These are phyloP conservation scores for Diddensiella transvaalensis DNA, from an alignment of 805 yeast species.

Conservation along the genomic window DNA sequence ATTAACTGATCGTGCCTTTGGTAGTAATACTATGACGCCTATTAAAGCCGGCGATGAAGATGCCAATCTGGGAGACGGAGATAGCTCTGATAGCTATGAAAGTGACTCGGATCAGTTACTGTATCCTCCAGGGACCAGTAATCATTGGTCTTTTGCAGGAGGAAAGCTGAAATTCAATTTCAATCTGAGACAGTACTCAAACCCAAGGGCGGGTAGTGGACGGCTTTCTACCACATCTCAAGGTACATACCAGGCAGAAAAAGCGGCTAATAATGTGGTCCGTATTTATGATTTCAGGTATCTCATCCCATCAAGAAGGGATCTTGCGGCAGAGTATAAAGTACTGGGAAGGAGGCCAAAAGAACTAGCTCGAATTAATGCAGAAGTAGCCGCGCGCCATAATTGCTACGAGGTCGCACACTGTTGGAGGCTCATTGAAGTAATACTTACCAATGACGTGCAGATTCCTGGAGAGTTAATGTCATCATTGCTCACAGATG, in stretches of 20 bases:
- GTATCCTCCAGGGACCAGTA: background rate
- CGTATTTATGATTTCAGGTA: constrained; percentile 61
- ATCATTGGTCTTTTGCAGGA: constrained; percentile 1
- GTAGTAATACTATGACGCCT: background rate
- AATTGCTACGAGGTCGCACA: constrained; percentile 63
- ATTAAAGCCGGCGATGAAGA: background rate
- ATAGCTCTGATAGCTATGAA: constrained; percentile 10
- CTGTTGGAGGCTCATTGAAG: constrained; percentile 55
- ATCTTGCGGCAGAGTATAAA: constrained; percentile 46
- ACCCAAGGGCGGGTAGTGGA: constrained; percentile 5
- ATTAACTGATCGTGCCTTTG: background rate
- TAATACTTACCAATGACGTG: constrained; percentile 14
- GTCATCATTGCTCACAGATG: background rate
- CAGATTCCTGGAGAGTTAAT: background rate
- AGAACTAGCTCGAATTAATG: constrained; percentile 63
- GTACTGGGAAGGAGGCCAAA: constrained; percentile 47
- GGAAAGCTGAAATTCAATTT: constrained; percentile 7
- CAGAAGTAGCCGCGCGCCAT: constrained; percentile 60
- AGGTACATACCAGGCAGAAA: constrained; percentile 36
- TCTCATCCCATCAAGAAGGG: constrained; percentile 70
- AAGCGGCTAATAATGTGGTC: constrained; percentile 53
- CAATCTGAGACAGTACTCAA: background rate
- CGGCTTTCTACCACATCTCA: constrained; percentile 16
- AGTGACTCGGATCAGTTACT: constrained; percentile 15
- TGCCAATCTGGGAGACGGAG: constrained; percentile 5